Base-by-base conservation (phyloP, 495 filamentous ascomycete genomes). In the Peziza echinospora region DNA sequence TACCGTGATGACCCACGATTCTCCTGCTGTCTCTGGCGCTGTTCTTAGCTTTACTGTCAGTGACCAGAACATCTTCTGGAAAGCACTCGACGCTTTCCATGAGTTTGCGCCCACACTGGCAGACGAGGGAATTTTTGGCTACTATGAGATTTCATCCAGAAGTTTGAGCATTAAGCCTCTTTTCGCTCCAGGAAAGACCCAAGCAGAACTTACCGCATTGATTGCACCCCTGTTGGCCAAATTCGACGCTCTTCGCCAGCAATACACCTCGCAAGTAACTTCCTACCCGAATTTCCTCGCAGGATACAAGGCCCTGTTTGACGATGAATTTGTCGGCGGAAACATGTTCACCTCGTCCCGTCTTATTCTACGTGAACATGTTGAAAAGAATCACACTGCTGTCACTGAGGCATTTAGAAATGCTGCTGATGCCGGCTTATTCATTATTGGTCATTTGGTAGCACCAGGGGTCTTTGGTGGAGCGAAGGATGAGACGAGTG, bases 361-460 rank as follows among this genome's bases (percentile, higher is more conserved):
- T 53, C 47, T 68, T 34, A 55, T 71, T 41, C 57, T 51, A 19
- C 56, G 62, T 10, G 19, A 59, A 21, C 68, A 71, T 44, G 61
- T 70, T 11, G 54, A 47, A 21, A 51, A 56, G 30, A 66, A 69
- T 48, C 59, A 61, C 40, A 53, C 63, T 13, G 62, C 49, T 16
- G 60, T 72, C 24, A 58, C 65, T 19, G 44, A 62, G 0, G 63
- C 66, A 0, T 65, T 69, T 46, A 10, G 47, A 49, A 13, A 23
- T 41, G 43, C 52, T 50, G 6, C 45, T 26, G 40, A 56, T 22
- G 47, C 50, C 5, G 57, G 60, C 17, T 60, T 59, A 5, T 55
- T 66, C 45, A 49, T 69, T n/a, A 59, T 71, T 34, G 67, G 69
- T 1, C 69, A 73, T 53, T 60, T 70, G 48, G 64, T 69, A 53